A percentile compares a stretch with the other conserved stretches of the same genome.
These are phyloP conservation scores for Leptomonas pyrrhocoris DNA, from an alignment of 208 protist genomes.

Conservation along the genomic window DNA sequence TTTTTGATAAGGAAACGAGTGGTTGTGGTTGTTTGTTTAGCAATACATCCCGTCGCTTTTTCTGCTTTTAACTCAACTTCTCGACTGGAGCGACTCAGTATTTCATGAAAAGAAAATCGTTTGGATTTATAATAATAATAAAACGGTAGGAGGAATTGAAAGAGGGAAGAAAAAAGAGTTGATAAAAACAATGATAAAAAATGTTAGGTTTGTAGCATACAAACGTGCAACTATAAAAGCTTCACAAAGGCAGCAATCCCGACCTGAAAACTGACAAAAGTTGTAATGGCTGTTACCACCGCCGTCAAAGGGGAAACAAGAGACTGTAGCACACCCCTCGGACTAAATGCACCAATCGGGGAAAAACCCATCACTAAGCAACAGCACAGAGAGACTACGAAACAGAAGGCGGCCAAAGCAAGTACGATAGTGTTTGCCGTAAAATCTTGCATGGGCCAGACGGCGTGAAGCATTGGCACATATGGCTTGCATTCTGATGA, in stretches of 20 bases:
- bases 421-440: not conserved
- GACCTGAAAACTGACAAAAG: not conserved
- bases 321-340: not conserved
- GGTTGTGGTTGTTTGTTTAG: too few relatives aligned
- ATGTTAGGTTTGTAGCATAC: not conserved
- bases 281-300: not conserved
- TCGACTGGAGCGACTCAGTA: too few relatives aligned
- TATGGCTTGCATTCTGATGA: not conserved
- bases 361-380: slow-evolving; percentile 7
- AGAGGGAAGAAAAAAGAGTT: not conserved
- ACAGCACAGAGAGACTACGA: not conserved
- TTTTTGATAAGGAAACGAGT: too few relatives aligned
- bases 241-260: not conserved
- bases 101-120: too few relatives aligned
- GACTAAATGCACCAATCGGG: not conserved
- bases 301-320: not conserved
- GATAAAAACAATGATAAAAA: too few relatives aligned
- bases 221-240: not conserved
- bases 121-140: not conserved
- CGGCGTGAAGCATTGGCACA: not conserved
- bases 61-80: too few relatives aligned
- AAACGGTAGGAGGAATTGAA: not conserved
- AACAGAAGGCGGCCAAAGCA: not conserved
- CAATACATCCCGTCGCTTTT: too few relatives aligned
- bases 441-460: slow-evolving; percentile 1